Evolutionary conservation across 2,329 filamentous ascomycete genomes (phyloP), one percentile per base, ranked within the genome.

Genomic region (Gyromitra esculenta): DNA sequence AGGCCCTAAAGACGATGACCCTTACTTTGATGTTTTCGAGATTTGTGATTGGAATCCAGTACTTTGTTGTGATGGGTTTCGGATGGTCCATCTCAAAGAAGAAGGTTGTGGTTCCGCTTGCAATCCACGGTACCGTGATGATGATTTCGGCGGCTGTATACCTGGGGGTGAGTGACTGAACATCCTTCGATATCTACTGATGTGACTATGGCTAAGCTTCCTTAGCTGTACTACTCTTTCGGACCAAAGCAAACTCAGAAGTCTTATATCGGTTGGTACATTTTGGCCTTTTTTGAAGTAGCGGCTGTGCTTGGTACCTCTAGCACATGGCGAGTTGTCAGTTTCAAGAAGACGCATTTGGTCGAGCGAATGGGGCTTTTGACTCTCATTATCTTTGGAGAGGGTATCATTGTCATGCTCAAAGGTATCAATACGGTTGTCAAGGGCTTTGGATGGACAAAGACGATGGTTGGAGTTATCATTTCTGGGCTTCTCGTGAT

Each of bases 331-430:
- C 84, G 86, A 2, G 86, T 88, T 64, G 84, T 91, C 56, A 88
- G 87, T 69, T 89, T 91, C 80, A 86, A 88, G 75, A 85, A 87
- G 72, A 91, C 88, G 0, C 88, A 91, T 81, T 82, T 91, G 70
- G 89, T 89, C 80, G 88, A 89, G 80, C 86, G 90, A 8, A 87
- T 91, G 86, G 87, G 86, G 11, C 84, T 91, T 1, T 84, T 91
- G 71, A 91, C 89, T 0, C 84, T 91, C 62, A 90, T 91, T 76
- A 89, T 91, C 72, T 86, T 91, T 74, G 89, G 90, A 13, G 89
- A 91, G 80, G 89, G 89, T 65, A 87, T 90, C 15, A 89, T 91
- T 50, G 86, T 88, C n/a, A 84, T 91, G 37, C 87, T 86, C 31
- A 86, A 87, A 81, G 86, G 86, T 45, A 87, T 91, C 18, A 87